Evolutionary conservation across 768 basidiomycete genomes (phyloP).

Genomic region (Thelephora ganbajun): DNA sequence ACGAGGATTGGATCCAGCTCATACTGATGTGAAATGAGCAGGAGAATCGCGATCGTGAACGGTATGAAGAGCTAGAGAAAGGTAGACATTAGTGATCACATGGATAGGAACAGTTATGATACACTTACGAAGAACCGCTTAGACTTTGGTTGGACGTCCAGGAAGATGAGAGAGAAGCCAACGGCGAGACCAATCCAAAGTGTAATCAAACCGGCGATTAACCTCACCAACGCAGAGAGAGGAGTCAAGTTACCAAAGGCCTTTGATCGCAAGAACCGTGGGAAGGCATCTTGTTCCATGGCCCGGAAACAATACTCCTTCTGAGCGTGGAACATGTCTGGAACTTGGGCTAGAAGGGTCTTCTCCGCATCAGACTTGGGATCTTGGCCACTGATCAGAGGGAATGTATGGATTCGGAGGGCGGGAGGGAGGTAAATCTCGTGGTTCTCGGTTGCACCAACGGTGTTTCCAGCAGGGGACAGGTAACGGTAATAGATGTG

Average conservation of each 20-base stretch:
- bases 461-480: constrained; percentile 60
- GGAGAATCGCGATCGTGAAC: constrained; percentile 78
- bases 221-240: constrained; percentile 72
- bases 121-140: constrained; percentile 86
- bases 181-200: constrained; percentile 93
- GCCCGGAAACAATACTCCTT: constrained; percentile 96
- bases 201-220: constrained; percentile 70
- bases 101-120: neutral
- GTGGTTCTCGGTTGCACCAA: constrained; percentile 79
- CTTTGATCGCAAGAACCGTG: constrained; percentile 88
- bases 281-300: constrained; percentile 92
- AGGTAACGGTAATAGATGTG: constrained; percentile 94
- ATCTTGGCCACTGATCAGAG: constrained; percentile 59
- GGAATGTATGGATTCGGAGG: constrained; percentile 85
- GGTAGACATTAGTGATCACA: neutral
- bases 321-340: constrained; percentile 94
- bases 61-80: constrained; percentile 76
- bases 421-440: constrained; percentile 95
- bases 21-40: constrained; percentile 91
- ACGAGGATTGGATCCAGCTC: constrained; percentile 94
- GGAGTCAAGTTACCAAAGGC: constrained; percentile 98
- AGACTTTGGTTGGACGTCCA: constrained; percentile 85
- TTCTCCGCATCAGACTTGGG: constrained; percentile 58
- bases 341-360: constrained; percentile 73
- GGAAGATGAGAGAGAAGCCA: constrained; percentile 84